These are phyloP conservation scores for Ceratobasidium theobromae DNA, from an alignment of 1,284 basidiomycete species.

Conservation along the genomic window DNA sequence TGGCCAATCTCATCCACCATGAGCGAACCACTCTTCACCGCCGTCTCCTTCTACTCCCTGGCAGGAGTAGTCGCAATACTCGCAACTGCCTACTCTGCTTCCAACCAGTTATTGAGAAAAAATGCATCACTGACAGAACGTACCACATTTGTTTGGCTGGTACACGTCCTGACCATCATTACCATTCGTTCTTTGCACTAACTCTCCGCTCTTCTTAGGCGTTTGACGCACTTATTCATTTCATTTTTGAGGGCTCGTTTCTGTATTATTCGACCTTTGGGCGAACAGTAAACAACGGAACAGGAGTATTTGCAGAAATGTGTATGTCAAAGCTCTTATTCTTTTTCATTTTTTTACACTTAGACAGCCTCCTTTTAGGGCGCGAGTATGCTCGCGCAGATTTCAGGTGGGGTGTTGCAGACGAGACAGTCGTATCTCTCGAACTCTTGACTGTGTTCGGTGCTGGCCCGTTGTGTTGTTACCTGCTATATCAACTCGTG, in stretches of 20 bases:
- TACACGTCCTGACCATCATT: background rate
- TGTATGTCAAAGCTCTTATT: conserved; percentile 51
- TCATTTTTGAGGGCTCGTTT: conserved; percentile 75
- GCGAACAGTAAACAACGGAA: conserved; percentile 65
- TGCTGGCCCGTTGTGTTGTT: conserved; percentile 68
- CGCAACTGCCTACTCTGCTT: conserved; percentile 13
- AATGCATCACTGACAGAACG: conserved; percentile 29
- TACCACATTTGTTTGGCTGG: conserved; percentile 35
- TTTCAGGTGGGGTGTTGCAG: conserved; percentile 73
- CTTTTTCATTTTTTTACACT: background rate
- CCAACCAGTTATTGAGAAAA: conserved; percentile 28
- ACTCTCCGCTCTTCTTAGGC: conserved; percentile 7
- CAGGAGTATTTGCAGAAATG: conserved; percentile 69
- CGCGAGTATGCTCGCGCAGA: conserved; percentile 75
- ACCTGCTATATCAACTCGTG: conserved; percentile 64
- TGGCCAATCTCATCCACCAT: background rate
- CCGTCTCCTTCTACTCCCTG: conserved; percentile 33
- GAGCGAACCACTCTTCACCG: conserved; percentile 32
- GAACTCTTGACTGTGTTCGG: conserved; percentile 80
- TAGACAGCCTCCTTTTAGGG: conserved; percentile 46
- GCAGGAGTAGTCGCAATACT: conserved; percentile 33
- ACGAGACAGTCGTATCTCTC: conserved; percentile 76
- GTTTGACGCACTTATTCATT: conserved; percentile 62
- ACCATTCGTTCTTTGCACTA: background rate
- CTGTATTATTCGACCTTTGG: conserved; percentile 73